A percentile compares a stretch with the other conserved stretches of the same genome.
phyloP scores from a whole-genome alignment of 2,329 filamentous ascomycete species.

The Claviceps quebecensis region DNA sequence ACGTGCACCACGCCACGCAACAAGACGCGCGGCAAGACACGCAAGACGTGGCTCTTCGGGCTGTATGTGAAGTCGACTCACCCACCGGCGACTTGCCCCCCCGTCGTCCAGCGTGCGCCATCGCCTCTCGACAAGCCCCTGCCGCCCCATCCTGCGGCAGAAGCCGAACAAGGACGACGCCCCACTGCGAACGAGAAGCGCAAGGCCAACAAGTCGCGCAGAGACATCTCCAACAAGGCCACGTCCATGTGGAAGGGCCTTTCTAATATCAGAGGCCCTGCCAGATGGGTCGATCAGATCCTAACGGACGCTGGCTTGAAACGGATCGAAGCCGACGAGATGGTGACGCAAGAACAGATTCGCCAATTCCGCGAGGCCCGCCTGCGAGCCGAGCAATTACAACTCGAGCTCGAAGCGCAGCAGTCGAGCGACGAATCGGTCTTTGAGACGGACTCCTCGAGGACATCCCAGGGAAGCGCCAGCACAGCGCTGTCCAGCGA shows the following conservation, averaged over 20 bases:
- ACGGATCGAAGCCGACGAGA: slow-evolving; percentile 43
- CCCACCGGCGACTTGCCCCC: neutral
- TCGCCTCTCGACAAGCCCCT: slow-evolving; percentile 2
- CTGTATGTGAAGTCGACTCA: neutral
- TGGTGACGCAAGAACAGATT: slow-evolving; percentile 15
- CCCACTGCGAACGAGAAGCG: neutral
- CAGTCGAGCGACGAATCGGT: slow-evolving; percentile 1
- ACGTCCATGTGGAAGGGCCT: neutral
- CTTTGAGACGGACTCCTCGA: neutral
- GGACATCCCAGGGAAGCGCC: neutral
- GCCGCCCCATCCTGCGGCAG: slow-evolving; percentile 11
- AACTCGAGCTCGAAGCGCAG: neutral
- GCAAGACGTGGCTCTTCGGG: slow-evolving; percentile 11
- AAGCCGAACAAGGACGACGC: neutral
- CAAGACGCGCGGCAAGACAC: neutral
- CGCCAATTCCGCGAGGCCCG: neutral
- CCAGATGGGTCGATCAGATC: slow-evolving; percentile 43
- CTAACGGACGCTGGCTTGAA: slow-evolving; percentile 41
- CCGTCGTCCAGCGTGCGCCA: neutral
- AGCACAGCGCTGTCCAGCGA: neutral
- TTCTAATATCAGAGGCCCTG: slow-evolving; percentile 9
- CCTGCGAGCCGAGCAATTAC: neutral
- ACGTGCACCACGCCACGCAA: slow-evolving; percentile 9
- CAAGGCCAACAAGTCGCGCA: neutral
- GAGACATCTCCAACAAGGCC: neutral